Percentiles rank a stretch among this genome's conserved stretches.
phyloP scores from a whole-genome alignment of 2,329 filamentous ascomycete species.

The Pestalotiopsis sp. region DNA sequence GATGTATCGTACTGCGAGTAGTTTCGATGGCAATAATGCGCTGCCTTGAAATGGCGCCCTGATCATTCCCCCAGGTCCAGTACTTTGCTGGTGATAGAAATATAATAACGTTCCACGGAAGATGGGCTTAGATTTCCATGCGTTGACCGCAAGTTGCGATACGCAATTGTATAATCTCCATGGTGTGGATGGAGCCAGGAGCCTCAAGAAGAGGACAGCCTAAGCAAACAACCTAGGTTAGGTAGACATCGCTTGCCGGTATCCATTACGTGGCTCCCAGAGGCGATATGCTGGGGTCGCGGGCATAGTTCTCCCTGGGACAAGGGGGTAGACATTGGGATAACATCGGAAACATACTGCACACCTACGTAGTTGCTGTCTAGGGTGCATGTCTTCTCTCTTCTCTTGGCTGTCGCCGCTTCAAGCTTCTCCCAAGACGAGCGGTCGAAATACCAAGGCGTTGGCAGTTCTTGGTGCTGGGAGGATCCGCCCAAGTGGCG shows the following conservation, averaged over 20 bases:
- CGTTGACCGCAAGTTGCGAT: neutral
- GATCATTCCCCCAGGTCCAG: neutral
- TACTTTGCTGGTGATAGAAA: neutral
- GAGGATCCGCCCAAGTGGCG: no score
- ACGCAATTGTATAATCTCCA: neutral
- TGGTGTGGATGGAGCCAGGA: neutral
- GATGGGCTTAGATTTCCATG: neutral
- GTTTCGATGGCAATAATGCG: no score
- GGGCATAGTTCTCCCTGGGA: neutral
- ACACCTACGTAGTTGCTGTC: neutral
- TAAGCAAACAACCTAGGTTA: neutral
- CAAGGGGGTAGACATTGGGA: neutral
- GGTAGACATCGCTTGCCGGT: neutral
- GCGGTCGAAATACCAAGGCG: conserved; percentile 1
- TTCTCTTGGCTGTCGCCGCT: conserved; percentile 1
- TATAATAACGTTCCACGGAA: neutral
- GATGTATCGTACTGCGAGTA: neutral
- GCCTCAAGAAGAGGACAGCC: neutral
- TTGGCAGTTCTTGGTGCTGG: neutral
- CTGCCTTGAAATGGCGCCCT: no score
- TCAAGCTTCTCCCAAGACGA: conserved; percentile 14
- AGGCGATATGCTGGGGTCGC: neutral
- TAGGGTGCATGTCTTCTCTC: no score
- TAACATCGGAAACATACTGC: neutral
- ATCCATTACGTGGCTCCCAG: neutral